Conservation (phyloP, 495 filamentous ascomycete genomes). For the Aspergillus sparsus region DNA sequence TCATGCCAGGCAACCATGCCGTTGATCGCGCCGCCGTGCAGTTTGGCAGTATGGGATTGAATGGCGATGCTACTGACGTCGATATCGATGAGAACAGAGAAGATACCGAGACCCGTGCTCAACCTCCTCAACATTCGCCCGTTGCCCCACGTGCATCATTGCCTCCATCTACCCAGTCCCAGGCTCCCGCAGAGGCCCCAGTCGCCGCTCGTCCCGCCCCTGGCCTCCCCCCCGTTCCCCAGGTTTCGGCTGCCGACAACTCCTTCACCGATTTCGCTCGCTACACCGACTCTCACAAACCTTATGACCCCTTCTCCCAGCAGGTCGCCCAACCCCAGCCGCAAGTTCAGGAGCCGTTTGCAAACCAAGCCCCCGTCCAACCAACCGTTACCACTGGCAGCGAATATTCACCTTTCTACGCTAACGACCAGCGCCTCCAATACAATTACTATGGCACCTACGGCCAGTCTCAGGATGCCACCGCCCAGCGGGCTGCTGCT, state of each 20-base stretch:
- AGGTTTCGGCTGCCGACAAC: slow-evolving; percentile 49
- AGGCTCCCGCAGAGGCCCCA: slow-evolving; percentile 55
- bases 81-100: slow-evolving; percentile 94
- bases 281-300: slow-evolving; percentile 76
- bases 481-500: slow-evolving; percentile 63
- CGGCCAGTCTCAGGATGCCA: slow-evolving; percentile 76
- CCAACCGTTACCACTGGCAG: slow-evolving; percentile 63
- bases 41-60: slow-evolving; percentile 93
- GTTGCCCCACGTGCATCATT: slow-evolving; percentile 89
- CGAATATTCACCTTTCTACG: slow-evolving; percentile 86
- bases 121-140: slow-evolving; percentile 92
- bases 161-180: slow-evolving; percentile 65
- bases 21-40: slow-evolving; percentile 94
- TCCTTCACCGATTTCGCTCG: slow-evolving; percentile 64
- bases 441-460: slow-evolving; percentile 83
- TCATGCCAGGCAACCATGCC: slow-evolving; percentile 98
- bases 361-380: slow-evolving; percentile 55
- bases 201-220: slow-evolving; percentile 67
- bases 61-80: slow-evolving; percentile 67
- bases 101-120: slow-evolving; percentile 89
- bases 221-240: slow-evolving; percentile 66
- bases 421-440: slow-evolving; percentile 73
- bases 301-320: slow-evolving; percentile 84
- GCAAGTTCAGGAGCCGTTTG: slow-evolving; percentile 57
- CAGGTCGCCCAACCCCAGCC: slow-evolving; percentile 69